Percentiles rank a stretch among this genome's conserved stretches.
Conservation (phyloP, 495 filamentous ascomycete species). For the Podospora appendiculata region DNA sequence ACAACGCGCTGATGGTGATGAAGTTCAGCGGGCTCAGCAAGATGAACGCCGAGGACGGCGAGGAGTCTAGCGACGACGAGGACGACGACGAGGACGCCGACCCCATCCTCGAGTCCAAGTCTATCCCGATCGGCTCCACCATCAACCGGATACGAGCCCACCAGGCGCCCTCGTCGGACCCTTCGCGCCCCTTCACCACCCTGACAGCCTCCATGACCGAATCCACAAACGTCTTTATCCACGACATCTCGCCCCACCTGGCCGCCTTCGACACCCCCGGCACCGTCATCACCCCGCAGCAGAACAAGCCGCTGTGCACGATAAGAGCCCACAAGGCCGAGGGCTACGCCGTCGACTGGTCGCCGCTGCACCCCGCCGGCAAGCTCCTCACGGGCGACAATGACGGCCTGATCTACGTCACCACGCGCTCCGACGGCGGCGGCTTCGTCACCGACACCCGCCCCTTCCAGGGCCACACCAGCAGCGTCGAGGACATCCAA, state of each 20-base stretch:
- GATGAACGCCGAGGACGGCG: constrained; percentile 61
- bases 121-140: constrained; percentile 73
- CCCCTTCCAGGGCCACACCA: constrained; percentile 73
- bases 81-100: constrained; percentile 76
- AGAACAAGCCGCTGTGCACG: constrained; percentile 78
- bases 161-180: constrained; percentile 61
- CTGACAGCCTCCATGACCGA: constrained; percentile 89
- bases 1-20: constrained; percentile 91
- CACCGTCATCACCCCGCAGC: constrained; percentile 64
- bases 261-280: constrained; percentile 83
- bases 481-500: constrained; percentile 88
- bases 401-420: constrained; percentile 78
- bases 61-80: constrained; percentile 62
- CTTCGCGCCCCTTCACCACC: constrained; percentile 63
- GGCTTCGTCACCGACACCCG: constrained; percentile 77
- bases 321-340: constrained; percentile 87
- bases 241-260: constrained; percentile 85
- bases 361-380: constrained; percentile 59
- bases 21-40: constrained; percentile 86
- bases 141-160: constrained; percentile 88
- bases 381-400: constrained; percentile 91
- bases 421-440: constrained; percentile 76
- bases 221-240: constrained; percentile 77
- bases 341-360: constrained; percentile 95
- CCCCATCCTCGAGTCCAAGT: constrained; percentile 87